These are phyloP conservation scores for Halophytophthora batemanensis DNA, from an alignment of 352 stramenopile genomes.

Conservation along the genomic window DNA sequence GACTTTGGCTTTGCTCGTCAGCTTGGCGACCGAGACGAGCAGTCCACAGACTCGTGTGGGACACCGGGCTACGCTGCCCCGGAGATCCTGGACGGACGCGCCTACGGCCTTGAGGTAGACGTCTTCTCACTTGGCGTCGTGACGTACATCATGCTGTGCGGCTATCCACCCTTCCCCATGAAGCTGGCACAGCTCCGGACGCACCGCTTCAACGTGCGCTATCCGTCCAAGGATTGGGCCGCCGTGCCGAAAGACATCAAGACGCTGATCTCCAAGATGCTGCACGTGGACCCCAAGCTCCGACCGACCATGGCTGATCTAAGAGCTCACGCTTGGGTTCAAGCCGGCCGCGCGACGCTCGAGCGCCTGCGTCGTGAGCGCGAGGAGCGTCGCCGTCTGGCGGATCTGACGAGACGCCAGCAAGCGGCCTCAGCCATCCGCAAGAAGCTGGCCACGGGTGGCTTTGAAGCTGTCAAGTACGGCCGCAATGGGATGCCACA, in stretches of 20 bases:
- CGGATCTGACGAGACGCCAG: constrained; percentile 58
- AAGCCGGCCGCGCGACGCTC: constrained; percentile 39
- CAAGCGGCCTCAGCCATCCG: constrained; percentile 60
- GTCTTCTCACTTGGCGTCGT: constrained; percentile 89
- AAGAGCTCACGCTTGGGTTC: constrained; percentile 62
- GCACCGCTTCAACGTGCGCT: constrained; percentile 80
- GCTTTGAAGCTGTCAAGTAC: constrained; percentile 81
- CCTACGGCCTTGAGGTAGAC: constrained; percentile 82
- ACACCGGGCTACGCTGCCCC: constrained; percentile 82
- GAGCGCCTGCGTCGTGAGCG: constrained; percentile 43
- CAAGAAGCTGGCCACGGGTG: constrained; percentile 65
- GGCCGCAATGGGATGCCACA: constrained; percentile 72
- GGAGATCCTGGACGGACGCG: constrained; percentile 79
- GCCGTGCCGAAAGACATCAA: constrained; percentile 61
- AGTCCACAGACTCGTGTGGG: constrained; percentile 77
- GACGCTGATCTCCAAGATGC: constrained; percentile 74
- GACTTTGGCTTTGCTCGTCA: constrained; percentile 86
- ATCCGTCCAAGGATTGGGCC: constrained; percentile 79
- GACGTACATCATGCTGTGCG: constrained; percentile 86
- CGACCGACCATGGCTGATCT: constrained; percentile 62
- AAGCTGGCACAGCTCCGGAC: constrained; percentile 81
- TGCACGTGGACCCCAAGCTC: constrained; percentile 66
- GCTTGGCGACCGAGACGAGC: constrained; percentile 52
- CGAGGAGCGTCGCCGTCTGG: constrained; percentile 39
- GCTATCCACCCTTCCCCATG: constrained; percentile 87